Evolutionary conservation across 371 early-diverging fungal genomes (phyloP).

Genomic region (Lichtheimia ornata): DNA sequence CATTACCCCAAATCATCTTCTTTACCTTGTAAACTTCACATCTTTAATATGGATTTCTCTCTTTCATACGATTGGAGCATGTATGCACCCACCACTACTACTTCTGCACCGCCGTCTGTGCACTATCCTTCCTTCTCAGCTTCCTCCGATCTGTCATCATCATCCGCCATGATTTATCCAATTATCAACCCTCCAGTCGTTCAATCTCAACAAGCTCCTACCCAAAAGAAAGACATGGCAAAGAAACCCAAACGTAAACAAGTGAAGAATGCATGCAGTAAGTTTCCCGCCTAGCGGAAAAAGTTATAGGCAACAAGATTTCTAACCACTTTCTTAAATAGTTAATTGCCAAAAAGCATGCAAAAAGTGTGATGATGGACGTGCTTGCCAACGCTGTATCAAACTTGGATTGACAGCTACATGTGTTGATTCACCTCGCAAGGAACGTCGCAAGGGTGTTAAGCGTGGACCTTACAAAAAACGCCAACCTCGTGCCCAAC

Average conservation of each 20-base stretch:
- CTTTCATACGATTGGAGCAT: not conserved
- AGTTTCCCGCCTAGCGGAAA: not conserved
- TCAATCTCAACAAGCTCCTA: too few relatives aligned
- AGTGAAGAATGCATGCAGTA: conserved; percentile 83
- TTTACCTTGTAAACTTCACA: too few relatives aligned
- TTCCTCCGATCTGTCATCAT: conserved; percentile 2
- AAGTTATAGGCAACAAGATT: not conserved
- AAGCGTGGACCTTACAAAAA: conserved; percentile 79
- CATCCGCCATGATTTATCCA: not conserved
- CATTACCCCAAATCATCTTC: too few relatives aligned
- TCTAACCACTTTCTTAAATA: conserved; percentile 12
- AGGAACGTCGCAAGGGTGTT: conserved; percentile 76
- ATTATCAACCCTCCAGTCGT: not conserved
- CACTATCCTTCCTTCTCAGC: conserved; percentile 3
- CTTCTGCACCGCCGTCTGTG: not conserved
- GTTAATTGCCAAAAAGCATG: conserved; percentile 88
- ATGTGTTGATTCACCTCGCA: conserved; percentile 78
- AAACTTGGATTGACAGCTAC: conserved; percentile 66
- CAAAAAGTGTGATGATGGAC: conserved; percentile 84
- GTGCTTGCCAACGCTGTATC: conserved; percentile 83
- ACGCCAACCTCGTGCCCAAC: conserved; percentile 21
- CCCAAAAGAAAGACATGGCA: not conserved
- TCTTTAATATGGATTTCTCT: not conserved
- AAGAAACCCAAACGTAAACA: conserved; percentile 58
- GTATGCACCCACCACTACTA: not conserved